A percentile compares a stretch with the other conserved stretches of the same genome.
Conservation (phyloP, 345 rosid species). For the Pistacia atlantica region DNA sequence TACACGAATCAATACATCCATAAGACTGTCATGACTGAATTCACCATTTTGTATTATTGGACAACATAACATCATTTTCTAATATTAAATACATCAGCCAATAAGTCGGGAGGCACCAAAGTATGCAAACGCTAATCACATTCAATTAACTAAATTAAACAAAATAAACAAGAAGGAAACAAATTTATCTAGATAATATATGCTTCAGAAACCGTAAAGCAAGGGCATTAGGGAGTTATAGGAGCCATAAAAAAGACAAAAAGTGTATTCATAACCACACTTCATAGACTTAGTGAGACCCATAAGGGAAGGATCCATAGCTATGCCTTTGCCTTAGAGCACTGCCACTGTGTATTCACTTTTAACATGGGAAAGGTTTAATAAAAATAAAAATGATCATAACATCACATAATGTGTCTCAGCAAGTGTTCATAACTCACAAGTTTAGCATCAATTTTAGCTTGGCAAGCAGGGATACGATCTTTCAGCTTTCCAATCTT, state of each 20-base stretch:
- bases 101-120: background rate
- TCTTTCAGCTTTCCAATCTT: slow-evolving; percentile 68
- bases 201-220: background rate
- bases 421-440: slow-evolving; percentile 52
- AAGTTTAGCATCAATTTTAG: slow-evolving; percentile 69
- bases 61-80: background rate
- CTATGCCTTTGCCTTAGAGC: too few relatives aligned
- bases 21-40: background rate
- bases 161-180: background rate
- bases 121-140: background rate
- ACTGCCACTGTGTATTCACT: background rate
- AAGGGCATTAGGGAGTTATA: background rate
- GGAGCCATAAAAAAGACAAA: background rate
- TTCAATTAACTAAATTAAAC: background rate
- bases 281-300: too few relatives aligned
- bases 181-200: background rate
- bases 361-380: background rate
- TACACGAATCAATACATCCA: background rate
- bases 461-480: slow-evolving; percentile 90
- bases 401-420: background rate
- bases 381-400: background rate
- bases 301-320: too few relatives aligned
- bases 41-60: background rate
- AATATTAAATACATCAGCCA: background rate
- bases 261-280: background rate